Base-by-base conservation (phyloP, 805 yeast genomes). In the Lipomyces sp. region DNA sequence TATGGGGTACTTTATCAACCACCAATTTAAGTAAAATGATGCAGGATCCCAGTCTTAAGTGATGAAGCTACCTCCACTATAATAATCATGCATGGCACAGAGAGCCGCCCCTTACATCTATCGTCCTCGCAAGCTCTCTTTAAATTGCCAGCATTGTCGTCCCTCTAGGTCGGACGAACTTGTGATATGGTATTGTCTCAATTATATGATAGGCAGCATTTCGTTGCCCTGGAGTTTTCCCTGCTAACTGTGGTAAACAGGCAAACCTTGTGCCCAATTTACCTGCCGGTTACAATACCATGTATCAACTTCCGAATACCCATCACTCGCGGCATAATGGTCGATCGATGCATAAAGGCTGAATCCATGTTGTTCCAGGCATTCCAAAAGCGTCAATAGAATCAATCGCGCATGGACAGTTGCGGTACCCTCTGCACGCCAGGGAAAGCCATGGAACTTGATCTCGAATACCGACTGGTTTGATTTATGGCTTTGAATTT, bases 171-270 rank as follows among this genome's bases (percentile, higher is more conserved):
- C 24, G 1, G 24, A 24, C 24, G 24, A 24, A 1, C 24, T 24
- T 24, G 1, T 24, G 24, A 1, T 24, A 24, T 24, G 24, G 24
- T 24, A 24, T 24, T 24, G 24, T 24, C 24, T 24, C 24, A 24
- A 24, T 24, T 24, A 24, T 24, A 24, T 1, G 24, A 24, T 24
- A 24, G 24, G 24, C 24, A 24, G 24, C 24, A 24, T 35, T 48
- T 48, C 3, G 18, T 48, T 3, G 8, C 18, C 8, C 29, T 18
- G 33, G 32, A 51, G 24, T 24, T 34, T 1, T 51, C 1, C 11
- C 18, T 51, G 10, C 54, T 51, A 51, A 34, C 54, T 34, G 34
- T 51, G 54, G 54, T 51, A 51, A 51, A 51, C 29, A 51, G 54
- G 54, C 29, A 34, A 33, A 29, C 54, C 54, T 24, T 32, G 54